Evolutionary conservation across 371 early-diverging fungal species (phyloP).

Genomic region (Mucor circinelloides): DNA sequence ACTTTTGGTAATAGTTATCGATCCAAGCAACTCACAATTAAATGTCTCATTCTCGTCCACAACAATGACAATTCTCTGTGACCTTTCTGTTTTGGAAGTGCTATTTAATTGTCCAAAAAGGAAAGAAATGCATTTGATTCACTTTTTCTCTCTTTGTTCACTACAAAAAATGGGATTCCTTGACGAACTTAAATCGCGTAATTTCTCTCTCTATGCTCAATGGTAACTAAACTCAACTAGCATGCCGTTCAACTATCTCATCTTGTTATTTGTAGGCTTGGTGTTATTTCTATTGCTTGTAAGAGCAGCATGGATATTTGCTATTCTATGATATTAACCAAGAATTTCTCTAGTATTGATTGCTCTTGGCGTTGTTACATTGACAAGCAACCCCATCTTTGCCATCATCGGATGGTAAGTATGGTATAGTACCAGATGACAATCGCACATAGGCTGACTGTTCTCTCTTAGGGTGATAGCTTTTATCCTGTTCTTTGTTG

Average conservation of each 20-base stretch:
- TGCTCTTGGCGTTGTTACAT: slow-evolving; percentile 35
- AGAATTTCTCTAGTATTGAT: slow-evolving; percentile 32
- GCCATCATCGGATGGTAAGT: slow-evolving; percentile 48
- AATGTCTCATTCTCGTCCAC: too few species aligned
- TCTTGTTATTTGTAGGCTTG: slow-evolving; percentile 28
- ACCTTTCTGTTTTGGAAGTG: not conserved
- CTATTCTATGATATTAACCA: not conserved
- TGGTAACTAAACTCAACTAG: slow-evolving; percentile 25
- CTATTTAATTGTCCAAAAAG: not conserved
- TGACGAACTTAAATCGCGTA: slow-evolving; percentile 48
- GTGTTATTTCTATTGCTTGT: slow-evolving; percentile 44
- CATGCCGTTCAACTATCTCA: not conserved
- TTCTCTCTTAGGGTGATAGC: slow-evolving; percentile 38
- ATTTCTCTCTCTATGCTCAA: slow-evolving; percentile 55
- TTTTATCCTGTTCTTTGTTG: slow-evolving; percentile 48
- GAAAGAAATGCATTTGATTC: not conserved
- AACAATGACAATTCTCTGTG: too few species aligned
- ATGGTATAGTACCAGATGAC: not conserved
- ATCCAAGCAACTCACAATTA: too few species aligned
- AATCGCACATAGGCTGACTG: not conserved
- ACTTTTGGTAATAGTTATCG: too few species aligned
- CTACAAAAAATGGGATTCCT: slow-evolving; percentile 38
- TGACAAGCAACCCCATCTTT: slow-evolving; percentile 38
- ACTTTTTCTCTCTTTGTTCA: not conserved
- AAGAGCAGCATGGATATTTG: slow-evolving; percentile 12